Percentiles rank a stretch among this genome's conserved stretches.
phyloP scores from a whole-genome alignment of 1,284 basidiomycete genomes.

The Trametes polyzona region DNA sequence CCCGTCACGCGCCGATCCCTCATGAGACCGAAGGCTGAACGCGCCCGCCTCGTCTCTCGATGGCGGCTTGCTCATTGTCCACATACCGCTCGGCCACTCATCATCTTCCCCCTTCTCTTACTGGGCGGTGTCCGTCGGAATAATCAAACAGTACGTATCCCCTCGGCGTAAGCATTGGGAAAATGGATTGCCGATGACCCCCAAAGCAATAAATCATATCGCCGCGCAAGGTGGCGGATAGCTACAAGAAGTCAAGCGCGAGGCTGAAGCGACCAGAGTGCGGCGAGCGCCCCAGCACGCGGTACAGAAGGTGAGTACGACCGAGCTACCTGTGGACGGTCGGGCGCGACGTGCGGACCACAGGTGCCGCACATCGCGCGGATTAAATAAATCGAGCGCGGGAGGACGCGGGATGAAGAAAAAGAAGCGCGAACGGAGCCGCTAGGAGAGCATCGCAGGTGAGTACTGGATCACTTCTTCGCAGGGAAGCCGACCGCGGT shows the following conservation, averaged over 20 bases:
- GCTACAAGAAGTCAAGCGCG: not conserved
- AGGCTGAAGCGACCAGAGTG: not conserved
- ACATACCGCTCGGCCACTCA: not conserved
- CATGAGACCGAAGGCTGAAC: no score
- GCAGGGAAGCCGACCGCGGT: slow-evolving; percentile 40
- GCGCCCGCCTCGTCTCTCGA: no score
- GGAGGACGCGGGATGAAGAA: not conserved
- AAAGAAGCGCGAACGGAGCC: not conserved
- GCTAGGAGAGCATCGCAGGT: not conserved
- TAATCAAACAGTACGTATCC: no score
- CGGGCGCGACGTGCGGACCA: not conserved
- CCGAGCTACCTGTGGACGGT: slow-evolving; percentile 2
- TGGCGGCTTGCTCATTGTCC: not conserved
- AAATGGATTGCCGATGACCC: not conserved
- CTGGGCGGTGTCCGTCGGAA: no score
- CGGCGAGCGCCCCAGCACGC: not conserved
- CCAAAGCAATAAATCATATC: not conserved
- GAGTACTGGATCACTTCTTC: slow-evolving; percentile 10
- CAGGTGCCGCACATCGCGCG: not conserved
- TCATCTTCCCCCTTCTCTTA: no score
- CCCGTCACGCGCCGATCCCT: no score
- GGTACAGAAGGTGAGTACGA: not conserved
- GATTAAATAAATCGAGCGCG: not conserved
- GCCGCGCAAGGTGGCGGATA: not conserved
- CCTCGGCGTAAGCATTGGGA: no score